Evolutionary conservation across 2,329 filamentous ascomycete species (phyloP).

Genomic region (Talaromyces sp.): DNA sequence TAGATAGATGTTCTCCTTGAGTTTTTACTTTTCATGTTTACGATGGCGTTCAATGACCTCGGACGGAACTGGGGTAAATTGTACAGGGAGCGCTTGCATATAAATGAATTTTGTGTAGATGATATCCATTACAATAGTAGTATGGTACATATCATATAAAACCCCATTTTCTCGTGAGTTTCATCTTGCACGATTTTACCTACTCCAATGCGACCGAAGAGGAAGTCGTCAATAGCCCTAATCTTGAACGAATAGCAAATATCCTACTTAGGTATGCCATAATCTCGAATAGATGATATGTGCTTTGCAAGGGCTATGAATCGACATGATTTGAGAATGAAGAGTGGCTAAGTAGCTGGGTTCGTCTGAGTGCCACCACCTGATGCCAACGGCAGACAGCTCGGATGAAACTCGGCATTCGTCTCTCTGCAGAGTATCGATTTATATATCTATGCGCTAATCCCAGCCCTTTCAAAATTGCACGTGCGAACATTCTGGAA

Average conservation of each 20-base stretch:
- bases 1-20: slow-evolving; percentile 24
- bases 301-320: no score
- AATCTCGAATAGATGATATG: no score
- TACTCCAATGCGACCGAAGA: no score
- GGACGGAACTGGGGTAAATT: background rate
- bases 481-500: background rate
- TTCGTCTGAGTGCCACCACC: background rate
- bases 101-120: background rate
- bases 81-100: background rate
- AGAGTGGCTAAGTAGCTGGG: background rate
- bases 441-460: background rate
- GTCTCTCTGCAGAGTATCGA: background rate
- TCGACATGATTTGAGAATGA: no score
- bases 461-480: background rate
- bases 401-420: background rate
- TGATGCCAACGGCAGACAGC: background rate
- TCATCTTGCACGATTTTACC: no score
- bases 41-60: background rate
- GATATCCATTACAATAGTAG: no score
- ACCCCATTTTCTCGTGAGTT: no score
- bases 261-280: no score
- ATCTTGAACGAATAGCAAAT: no score
- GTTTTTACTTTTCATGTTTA: background rate
- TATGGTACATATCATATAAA: no score
- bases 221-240: no score